Base-by-base conservation (phyloP, 2,329 filamentous ascomycete species). In the Leptographium radiaticola region DNA sequence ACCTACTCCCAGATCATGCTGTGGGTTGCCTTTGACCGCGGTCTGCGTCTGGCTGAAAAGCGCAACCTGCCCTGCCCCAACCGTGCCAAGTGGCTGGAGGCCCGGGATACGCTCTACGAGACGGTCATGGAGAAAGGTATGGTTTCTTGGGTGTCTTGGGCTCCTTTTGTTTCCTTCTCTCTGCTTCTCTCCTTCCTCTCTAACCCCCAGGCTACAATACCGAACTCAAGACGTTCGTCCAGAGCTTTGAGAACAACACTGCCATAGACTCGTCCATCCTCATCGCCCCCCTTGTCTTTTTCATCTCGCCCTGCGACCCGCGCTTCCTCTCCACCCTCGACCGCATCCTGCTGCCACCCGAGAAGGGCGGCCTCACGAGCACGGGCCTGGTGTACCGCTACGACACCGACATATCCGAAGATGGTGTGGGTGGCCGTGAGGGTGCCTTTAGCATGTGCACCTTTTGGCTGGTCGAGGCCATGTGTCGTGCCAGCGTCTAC, bases 1-100 rank as follows among this genome's bases (percentile, higher is more conserved):
- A 80, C 83, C 15, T 90, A 89, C 67, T 87, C 83, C n/a, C 87
- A 89, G 64, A 76, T 90, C 58, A 87, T 89, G 82, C 75, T 90
- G 25, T 90, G 86, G 86, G 86, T 90, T 4, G 84, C 86, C 18
- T 80, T 90, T 58, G 86, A 90, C 64, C 81, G 86, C 6, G 86
- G 83, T 11, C 69, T 89, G 13, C 83, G 86, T 2, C 75, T 89
- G 1, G 75, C 84, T 5, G 85, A 89, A 18, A 90, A 89, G 67
- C 73, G 87, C 53, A 85, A 82, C 60, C 76, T 90, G 25, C 86
- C 86, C 0, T 89, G 86, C 57, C 86, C 84, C 2, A 83, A 85
- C 61, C 75, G 84, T 4, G 66, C 65, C 43, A 75, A 77, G 50
- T 90, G 86, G 87, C 68, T 85, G 43, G 73, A 73, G 49, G 77